Evolutionary conservation across 1,284 basidiomycete genomes (phyloP).

Genomic region (Malassezia slooffiae): DNA sequence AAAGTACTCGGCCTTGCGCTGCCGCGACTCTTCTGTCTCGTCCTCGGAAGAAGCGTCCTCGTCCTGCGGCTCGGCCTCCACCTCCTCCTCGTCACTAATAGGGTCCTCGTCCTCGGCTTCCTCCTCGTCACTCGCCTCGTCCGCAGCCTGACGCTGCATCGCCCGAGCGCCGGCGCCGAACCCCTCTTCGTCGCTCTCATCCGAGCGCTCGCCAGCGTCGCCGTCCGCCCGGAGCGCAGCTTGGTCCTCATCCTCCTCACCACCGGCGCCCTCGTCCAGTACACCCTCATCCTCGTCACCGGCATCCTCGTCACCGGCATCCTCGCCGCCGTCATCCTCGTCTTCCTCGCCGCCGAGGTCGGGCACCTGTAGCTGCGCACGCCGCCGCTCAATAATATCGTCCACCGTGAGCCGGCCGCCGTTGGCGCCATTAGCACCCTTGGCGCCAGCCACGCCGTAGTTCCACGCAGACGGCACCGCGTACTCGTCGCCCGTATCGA

Average conservation of each 20-base stretch:
- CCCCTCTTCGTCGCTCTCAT: conserved; percentile 28
- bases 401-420: conserved; percentile 35
- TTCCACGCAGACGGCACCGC: conserved; percentile 32
- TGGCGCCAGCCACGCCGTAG: conserved; percentile 26
- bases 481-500: conserved; percentile 31
- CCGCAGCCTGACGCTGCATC: conserved; percentile 25
- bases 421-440: conserved; percentile 15
- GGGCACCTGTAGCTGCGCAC: conserved; percentile 15
- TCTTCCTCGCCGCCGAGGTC: conserved; percentile 8
- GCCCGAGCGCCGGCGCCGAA: conserved; percentile 27
- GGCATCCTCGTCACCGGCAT: conserved; percentile 29
- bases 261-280: conserved; percentile 22
- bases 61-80: conserved; percentile 11
- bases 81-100: conserved; percentile 25
- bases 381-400: conserved; percentile 42
- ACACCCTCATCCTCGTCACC: conserved; percentile 9
- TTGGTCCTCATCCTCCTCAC: conserved; percentile 57
- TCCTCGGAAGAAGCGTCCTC: conserved; percentile 13
- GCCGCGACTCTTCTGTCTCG: conserved; percentile 13
- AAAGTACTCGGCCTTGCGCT: conserved; percentile 40
- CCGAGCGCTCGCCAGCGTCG: too few species aligned
- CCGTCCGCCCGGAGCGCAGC: too few species aligned
- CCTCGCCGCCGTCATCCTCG: conserved; percentile 14
- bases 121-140: conserved; percentile 31
- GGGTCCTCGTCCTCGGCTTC: conserved; percentile 46